Evolutionary conservation across 306 rosid genomes (phyloP), one percentile per base, ranked within the genome.

Genomic region (Medicago arabica): DNA sequence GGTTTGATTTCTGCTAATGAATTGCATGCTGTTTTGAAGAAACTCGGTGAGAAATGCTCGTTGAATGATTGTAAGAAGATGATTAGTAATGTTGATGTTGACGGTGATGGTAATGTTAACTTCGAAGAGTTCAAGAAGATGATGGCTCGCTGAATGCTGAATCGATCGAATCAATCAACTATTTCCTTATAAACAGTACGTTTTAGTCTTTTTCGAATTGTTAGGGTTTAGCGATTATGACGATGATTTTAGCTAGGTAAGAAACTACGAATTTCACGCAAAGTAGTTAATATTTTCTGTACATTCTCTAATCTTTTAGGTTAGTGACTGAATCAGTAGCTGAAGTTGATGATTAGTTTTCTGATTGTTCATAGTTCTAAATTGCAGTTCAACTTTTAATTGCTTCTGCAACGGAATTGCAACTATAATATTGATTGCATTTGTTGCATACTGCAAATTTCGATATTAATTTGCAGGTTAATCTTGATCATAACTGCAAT

Each of bases 111-210:
- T 4, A 79, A 67, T 80, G 97, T 92, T 36, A 92, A 92, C 62
- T 95, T 95, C 75, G 96, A 92, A 31, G 99, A 95, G 82, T 95
- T 95, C 86, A 95, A 95, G 85, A 95, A 87, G 87, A 95, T 95
- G 99, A 95, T 95, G 97, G 69, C 85, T 18, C 90, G 86, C 3
- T 61, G 17, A 54, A 44, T 89, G 86, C 3, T 78, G 66, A 21
- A 28, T 0, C n/a, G n/a, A 1, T 4, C 3, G 31, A 28, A 28
- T 78, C 51, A 8, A 28, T 62, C 14, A 39, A 23, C 9, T 9
- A 49, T 40, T 31, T 11, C 13, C 13, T 43, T 62, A 17, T 8
- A 15, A 15, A 51, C 55, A 62, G 82, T 86, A 46, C 72, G 82
- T 34, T 49, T 71, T 46, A 14, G 43, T 7, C 41, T 63, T 23